phyloP scores from a whole-genome alignment of 1,284 basidiomycete species.

The Macrocystidia cucumis region DNA sequence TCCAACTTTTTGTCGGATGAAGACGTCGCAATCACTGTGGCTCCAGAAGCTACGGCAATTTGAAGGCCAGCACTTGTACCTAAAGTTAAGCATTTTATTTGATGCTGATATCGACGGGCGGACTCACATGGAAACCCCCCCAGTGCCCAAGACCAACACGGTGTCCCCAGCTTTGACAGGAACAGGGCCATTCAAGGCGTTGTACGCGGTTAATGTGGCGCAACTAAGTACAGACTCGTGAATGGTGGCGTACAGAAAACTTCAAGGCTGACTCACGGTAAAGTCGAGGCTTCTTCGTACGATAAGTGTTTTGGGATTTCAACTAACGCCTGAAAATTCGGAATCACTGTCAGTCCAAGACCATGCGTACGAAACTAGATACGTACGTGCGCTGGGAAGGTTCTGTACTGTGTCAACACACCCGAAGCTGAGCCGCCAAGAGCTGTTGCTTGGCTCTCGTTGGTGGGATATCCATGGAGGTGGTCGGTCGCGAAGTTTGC shows the following conservation, averaged over 20 bases:
- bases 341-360: not conserved
- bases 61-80: constrained; percentile 37
- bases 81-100: constrained; percentile 3
- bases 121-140: constrained; percentile 47
- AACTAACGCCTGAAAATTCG: constrained; percentile 26
- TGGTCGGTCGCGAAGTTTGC: constrained; percentile 35
- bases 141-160: constrained; percentile 51
- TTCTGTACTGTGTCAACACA: constrained; percentile 46
- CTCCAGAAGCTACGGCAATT: constrained; percentile 49
- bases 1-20: constrained; percentile 55
- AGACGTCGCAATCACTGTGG: constrained; percentile 50
- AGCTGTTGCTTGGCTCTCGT: constrained; percentile 20
- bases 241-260: not conserved
- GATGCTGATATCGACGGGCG: not conserved
- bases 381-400: constrained; percentile 34
- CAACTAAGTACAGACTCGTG: constrained; percentile 19
- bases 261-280: constrained; percentile 25
- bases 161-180: constrained; percentile 37
- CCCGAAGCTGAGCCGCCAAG: constrained; percentile 47
- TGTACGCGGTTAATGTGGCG: constrained; percentile 45
- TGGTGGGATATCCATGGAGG: constrained; percentile 29
- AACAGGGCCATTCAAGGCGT: constrained; percentile 32
- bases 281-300: constrained; percentile 43
- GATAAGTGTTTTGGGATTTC: constrained; percentile 36
- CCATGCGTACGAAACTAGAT: not conserved